phyloP scores from a whole-genome alignment of 225 moss, liverwort and hornwort genomes.

The Pleurozium schreberi region DNA sequence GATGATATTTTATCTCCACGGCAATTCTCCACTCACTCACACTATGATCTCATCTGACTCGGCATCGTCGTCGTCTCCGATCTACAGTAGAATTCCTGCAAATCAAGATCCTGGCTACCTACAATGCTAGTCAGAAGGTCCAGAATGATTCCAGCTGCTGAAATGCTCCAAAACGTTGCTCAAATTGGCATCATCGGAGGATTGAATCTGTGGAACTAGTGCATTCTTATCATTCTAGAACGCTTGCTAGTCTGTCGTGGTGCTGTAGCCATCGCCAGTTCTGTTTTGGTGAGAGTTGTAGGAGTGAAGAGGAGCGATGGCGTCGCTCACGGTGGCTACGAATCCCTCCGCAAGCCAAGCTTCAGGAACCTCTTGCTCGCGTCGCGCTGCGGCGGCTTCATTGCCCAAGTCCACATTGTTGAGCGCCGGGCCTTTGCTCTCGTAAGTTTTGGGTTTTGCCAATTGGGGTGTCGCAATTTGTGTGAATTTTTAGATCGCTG shows the following conservation, averaged over 20 bases:
- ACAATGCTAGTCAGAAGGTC: not conserved
- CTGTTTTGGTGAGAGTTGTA: not conserved
- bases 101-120: not conserved
- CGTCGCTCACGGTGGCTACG: not conserved
- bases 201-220: not conserved
- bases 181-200: not conserved
- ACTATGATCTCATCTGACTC: not conserved
- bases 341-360: not conserved
- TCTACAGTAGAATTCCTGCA: not conserved
- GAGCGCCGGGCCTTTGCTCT: not conserved
- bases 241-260: not conserved
- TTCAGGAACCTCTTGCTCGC: not conserved
- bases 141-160: not conserved
- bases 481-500: not conserved
- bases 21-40: too few relatives aligned
- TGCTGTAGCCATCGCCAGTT: not conserved
- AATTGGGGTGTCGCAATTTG: not conserved
- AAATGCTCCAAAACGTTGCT: not conserved
- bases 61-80: not conserved
- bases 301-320: not conserved
- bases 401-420: not conserved
- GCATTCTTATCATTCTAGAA: not conserved
- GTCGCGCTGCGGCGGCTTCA: not conserved
- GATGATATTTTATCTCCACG: not conserved
- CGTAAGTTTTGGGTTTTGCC: not conserved